Conservation (phyloP, 768 basidiomycete genomes). For the Neoboletus brunneissimus region DNA sequence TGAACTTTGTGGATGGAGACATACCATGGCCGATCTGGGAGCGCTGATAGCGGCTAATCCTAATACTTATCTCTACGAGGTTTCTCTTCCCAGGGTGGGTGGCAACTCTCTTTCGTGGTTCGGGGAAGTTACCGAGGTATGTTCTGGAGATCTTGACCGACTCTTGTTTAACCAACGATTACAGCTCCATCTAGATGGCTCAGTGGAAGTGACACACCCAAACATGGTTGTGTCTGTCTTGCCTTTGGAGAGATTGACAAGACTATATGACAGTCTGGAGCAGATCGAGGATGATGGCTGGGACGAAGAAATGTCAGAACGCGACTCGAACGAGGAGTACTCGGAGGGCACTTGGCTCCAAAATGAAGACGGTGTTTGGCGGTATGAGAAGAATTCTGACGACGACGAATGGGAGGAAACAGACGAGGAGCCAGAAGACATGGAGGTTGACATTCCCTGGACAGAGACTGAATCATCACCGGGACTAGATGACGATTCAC, state of each 20-base stretch:
- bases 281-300: conserved; percentile 71
- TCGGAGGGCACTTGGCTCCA: conserved; percentile 43
- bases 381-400: conserved; percentile 30
- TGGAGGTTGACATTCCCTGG: conserved; percentile 36
- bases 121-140: conserved; percentile 78
- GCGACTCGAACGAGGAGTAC: conserved; percentile 40
- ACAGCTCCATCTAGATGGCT: conserved; percentile 73
- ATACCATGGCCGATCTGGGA: conserved; percentile 68
- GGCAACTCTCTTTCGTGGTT: conserved; percentile 66
- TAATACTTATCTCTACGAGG: conserved; percentile 39
- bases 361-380: conserved; percentile 38
- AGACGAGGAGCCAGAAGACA: conserved; percentile 34
- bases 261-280: conserved; percentile 78
- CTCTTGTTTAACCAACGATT: conserved; percentile 7
- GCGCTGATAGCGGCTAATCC: conserved; percentile 49
- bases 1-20: conserved; percentile 66
- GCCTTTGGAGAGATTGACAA: conserved; percentile 66
- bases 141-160: conserved; percentile 19
- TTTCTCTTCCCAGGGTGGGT: conserved; percentile 40
- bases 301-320: conserved; percentile 39
- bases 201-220: conserved; percentile 69
- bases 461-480: conserved; percentile 23
- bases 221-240: conserved; percentile 48
- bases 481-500: conserved; percentile 17
- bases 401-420: conserved; percentile 43